Evolutionary conservation across 1,284 basidiomycete genomes (phyloP).

Genomic region (Apiotrichum mycotoxinovorans): DNA sequence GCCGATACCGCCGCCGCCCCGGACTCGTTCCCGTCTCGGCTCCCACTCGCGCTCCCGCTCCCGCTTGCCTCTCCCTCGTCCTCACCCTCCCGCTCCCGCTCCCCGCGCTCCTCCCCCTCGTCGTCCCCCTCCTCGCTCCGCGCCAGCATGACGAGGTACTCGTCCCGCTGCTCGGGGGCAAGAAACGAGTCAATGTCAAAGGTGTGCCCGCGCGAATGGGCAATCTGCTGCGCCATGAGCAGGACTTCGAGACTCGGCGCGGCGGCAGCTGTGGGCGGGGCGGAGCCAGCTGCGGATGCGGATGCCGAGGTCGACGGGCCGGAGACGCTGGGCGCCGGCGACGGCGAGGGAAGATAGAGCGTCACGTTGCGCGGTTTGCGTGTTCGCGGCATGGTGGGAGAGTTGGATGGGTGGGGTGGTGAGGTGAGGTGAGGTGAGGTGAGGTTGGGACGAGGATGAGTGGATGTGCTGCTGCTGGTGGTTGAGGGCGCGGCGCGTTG

Average conservation of each 20-base stretch:
- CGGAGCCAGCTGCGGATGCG: background rate
- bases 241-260: conserved; percentile 31
- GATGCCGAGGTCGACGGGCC: background rate
- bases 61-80: background rate
- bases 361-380: conserved; percentile 25
- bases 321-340: background rate
- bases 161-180: conserved; percentile 23
- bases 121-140: background rate
- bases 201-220: conserved; percentile 25
- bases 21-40: too few relatives aligned
- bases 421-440: background rate
- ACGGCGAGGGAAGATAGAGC: conserved; percentile 28
- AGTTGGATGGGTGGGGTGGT: background rate
- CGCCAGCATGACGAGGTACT: conserved; percentile 23
- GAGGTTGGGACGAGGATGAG: background rate
- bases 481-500: too few relatives aligned
- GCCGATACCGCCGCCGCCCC: too few relatives aligned
- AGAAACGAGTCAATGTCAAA: conserved; percentile 40
- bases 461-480: too few relatives aligned
- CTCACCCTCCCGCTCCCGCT: background rate
- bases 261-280: background rate
- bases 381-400: conserved; percentile 25
- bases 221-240: conserved; percentile 34
- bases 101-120: background rate
- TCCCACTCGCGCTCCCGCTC: background rate